Conservation (phyloP, 345 rosid genomes). For the Euclidium syriacum region DNA sequence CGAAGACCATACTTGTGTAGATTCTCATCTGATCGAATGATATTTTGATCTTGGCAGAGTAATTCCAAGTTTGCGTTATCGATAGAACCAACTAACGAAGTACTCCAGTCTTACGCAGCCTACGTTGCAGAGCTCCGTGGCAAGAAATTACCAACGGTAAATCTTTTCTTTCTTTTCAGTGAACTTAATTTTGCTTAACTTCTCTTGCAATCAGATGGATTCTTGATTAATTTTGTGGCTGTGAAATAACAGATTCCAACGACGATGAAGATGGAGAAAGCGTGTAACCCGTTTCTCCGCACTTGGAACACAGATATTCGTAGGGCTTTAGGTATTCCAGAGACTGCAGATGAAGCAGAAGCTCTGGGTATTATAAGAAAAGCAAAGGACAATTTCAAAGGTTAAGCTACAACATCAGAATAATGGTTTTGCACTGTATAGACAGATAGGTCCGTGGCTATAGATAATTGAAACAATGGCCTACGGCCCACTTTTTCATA, state of each 20-base stretch:
- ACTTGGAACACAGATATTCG: conserved; percentile 60
- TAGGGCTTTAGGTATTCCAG: conserved; percentile 46
- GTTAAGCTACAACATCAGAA: conserved; percentile 5
- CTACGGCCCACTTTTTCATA: too few relatives aligned
- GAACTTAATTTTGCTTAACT: not conserved
- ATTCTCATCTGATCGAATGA: not conserved
- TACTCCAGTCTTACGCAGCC: conserved; percentile 75
- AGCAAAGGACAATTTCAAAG: conserved; percentile 74
- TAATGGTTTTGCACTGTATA: not conserved
- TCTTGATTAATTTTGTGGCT: not conserved
- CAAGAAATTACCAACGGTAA: conserved; percentile 76
- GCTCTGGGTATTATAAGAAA: conserved; percentile 55
- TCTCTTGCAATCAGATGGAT: not conserved
- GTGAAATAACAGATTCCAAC: conserved; percentile 56
- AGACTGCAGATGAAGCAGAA: conserved; percentile 57
- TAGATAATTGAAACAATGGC: too few relatives aligned
- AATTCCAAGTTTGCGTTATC: conserved; percentile 91
- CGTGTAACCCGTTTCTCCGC: conserved; percentile 87
- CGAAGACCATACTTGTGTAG: not conserved
- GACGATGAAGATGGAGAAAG: conserved; percentile 69
- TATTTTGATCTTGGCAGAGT: conserved; percentile 47
- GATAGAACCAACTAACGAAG: conserved; percentile 76
- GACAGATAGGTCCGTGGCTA: too few relatives aligned
- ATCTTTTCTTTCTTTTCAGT: not conserved
- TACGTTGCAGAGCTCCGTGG: conserved; percentile 61